Percentiles rank a stretch among this genome's conserved stretches.
Evolutionary conservation across 345 rosid genomes (phyloP).

Genomic region (Eucalyptus cladocalyx): DNA sequence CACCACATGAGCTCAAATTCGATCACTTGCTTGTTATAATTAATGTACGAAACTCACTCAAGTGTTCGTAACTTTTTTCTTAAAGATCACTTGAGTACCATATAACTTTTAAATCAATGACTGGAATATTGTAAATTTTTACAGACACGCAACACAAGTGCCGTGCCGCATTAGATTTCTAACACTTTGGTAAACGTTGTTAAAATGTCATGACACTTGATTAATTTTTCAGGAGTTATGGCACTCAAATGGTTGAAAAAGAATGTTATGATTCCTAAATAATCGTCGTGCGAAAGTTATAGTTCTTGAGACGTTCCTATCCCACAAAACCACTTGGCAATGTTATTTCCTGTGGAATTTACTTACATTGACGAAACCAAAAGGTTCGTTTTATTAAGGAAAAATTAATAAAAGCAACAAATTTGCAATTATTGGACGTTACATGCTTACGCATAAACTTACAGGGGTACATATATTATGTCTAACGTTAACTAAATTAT

Average conservation of each 20-base stretch:
- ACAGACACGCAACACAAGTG: not conserved
- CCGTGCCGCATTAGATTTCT: not conserved
- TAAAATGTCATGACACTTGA: not conserved
- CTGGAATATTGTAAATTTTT: no score
- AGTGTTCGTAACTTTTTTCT: no score
- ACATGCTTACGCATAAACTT: not conserved
- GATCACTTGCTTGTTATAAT: no score
- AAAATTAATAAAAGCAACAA: not conserved
- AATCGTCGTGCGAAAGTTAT: no score
- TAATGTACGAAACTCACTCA: not conserved
- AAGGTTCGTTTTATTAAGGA: not conserved
- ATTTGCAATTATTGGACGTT: not conserved
- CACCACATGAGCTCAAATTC: no score
- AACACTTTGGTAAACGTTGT: fast-evolving
- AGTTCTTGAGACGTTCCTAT: fast-evolving
- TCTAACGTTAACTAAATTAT: not conserved
- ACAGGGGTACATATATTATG: not conserved
- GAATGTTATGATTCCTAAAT: no score
- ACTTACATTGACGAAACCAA: not conserved
- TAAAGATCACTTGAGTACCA: not conserved
- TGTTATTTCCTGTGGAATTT: not conserved
- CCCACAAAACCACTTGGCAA: not conserved
- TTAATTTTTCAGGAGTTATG: not conserved
- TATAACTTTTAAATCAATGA: no score
- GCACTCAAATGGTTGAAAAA: not conserved